These are phyloP conservation scores for Xylaria sp. DNA, from an alignment of 2,329 filamentous ascomycete genomes.

Conservation along the genomic window DNA sequence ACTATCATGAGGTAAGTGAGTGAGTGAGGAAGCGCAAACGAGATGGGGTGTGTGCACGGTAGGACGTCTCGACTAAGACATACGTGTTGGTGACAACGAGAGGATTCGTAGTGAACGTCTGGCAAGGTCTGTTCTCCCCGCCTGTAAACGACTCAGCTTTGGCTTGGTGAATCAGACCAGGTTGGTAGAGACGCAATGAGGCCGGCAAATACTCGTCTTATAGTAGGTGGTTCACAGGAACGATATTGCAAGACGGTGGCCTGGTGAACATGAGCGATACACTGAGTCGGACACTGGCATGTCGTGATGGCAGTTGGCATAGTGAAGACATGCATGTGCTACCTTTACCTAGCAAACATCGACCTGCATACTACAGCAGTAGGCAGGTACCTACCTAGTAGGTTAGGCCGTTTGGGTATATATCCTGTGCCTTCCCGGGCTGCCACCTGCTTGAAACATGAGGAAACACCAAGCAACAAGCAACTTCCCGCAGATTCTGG, in stretches of 20 bases:
- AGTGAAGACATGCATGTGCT: not conserved
- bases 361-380: not conserved
- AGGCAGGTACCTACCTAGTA: not conserved
- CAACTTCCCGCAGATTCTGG: conserved; percentile 13
- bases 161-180: conserved; percentile 2
- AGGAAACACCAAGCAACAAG: conserved; percentile 23
- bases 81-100: not conserved
- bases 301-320: not conserved
- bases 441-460: not conserved
- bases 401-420: not conserved
- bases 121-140: not conserved
- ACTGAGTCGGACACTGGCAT: conserved; percentile 16
- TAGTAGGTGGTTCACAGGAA: conserved; percentile 7
- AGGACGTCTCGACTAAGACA: conserved; percentile 8
- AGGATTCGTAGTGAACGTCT: conserved; percentile 1
- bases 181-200: not conserved
- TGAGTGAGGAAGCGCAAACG: conserved; percentile 6
- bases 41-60: conserved; percentile 13
- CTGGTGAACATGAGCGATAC: not conserved
- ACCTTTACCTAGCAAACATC: not conserved
- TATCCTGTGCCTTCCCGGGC: conserved; percentile 3
- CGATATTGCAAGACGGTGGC: not conserved
- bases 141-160: not conserved
- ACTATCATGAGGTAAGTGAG: not conserved
- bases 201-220: conserved; percentile 18